These are phyloP conservation scores for Wickerhamiella galacta DNA, from an alignment of 805 yeast genomes.

Conservation along the genomic window DNA sequence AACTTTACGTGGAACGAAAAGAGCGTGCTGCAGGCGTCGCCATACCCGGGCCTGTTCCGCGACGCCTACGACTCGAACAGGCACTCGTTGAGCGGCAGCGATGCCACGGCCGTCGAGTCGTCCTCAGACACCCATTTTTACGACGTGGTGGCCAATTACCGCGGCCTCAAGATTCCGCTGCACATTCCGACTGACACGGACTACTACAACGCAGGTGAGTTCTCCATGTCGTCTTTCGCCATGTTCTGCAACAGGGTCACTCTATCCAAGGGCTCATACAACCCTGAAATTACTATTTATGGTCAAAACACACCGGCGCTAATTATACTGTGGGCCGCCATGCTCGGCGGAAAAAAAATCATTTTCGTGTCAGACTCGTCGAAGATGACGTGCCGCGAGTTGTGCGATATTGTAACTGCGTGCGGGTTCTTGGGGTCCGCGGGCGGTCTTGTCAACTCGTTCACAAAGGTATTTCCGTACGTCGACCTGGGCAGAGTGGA, in stretches of 20 bases:
- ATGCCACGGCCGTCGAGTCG: not conserved
- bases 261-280: slow-evolving; percentile 10
- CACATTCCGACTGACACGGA: slow-evolving; percentile 19
- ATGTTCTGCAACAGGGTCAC: slow-evolving; percentile 17
- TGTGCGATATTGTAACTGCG: slow-evolving; percentile 34
- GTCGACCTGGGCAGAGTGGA: slow-evolving; percentile 40
- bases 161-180: slow-evolving; percentile 18
- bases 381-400: slow-evolving; percentile 33
- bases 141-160: slow-evolving; percentile 17
- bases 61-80: not conserved
- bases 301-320: slow-evolving; percentile 40
- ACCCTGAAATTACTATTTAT: slow-evolving; percentile 32
- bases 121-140: slow-evolving; percentile 19
- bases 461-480: slow-evolving; percentile 36
- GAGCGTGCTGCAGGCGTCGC: slow-evolving; percentile 13
- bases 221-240: slow-evolving; percentile 11
- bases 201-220: slow-evolving; percentile 20
- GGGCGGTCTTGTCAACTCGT: slow-evolving; percentile 34
- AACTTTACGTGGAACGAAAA: slow-evolving; percentile 15
- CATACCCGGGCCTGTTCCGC: slow-evolving; percentile 4
- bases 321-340: slow-evolving; percentile 33
- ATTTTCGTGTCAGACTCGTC: slow-evolving; percentile 29
- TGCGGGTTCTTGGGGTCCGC: slow-evolving; percentile 36
- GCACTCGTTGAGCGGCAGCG: not conserved
- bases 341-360: slow-evolving; percentile 36